phyloP scores from a whole-genome alignment of 768 basidiomycete species.

The Pholiota molesta region DNA sequence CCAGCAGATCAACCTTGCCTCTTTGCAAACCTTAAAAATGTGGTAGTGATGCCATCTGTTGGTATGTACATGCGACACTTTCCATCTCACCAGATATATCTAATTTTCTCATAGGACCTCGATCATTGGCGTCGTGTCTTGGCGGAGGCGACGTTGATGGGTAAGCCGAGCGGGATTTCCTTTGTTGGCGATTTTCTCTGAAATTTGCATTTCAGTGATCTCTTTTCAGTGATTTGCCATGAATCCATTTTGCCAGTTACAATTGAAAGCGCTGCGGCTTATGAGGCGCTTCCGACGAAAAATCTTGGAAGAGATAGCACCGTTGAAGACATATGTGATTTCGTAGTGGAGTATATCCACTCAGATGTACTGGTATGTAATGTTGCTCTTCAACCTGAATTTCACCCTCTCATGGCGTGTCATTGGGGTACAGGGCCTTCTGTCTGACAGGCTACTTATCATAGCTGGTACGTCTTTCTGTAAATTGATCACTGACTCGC shows the following conservation, averaged over 20 bases:
- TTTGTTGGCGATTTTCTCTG: neutral
- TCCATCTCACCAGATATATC: neutral
- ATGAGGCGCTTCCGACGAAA: conserved; percentile 40
- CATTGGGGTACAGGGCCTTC: conserved; percentile 52
- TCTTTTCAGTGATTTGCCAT: conserved; percentile 63
- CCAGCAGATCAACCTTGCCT: conserved; percentile 56
- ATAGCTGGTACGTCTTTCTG: conserved; percentile 59
- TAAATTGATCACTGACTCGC: neutral
- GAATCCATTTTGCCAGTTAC: conserved; percentile 56
- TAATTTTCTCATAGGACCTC: conserved; percentile 40
- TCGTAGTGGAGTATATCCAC: conserved; percentile 82
- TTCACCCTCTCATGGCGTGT: neutral
- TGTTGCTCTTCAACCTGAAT: neutral
- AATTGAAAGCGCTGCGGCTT: conserved; percentile 53
- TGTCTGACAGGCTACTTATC: conserved; percentile 67
- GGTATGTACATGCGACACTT: conserved; percentile 37
- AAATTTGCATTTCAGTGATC: conserved; percentile 46
- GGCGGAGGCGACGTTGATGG: conserved; percentile 84
- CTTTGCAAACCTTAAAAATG: conserved; percentile 66
- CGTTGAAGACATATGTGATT: conserved; percentile 76
- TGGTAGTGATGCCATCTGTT: conserved; percentile 68
- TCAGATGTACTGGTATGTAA: conserved; percentile 75
- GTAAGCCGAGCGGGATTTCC: conserved; percentile 35
- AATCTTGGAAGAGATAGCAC: conserved; percentile 52
- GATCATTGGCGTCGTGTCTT: conserved; percentile 69